These are phyloP conservation scores for Helotiales sp. DNA, from an alignment of 2,329 filamentous ascomycete genomes.

Conservation along the genomic window DNA sequence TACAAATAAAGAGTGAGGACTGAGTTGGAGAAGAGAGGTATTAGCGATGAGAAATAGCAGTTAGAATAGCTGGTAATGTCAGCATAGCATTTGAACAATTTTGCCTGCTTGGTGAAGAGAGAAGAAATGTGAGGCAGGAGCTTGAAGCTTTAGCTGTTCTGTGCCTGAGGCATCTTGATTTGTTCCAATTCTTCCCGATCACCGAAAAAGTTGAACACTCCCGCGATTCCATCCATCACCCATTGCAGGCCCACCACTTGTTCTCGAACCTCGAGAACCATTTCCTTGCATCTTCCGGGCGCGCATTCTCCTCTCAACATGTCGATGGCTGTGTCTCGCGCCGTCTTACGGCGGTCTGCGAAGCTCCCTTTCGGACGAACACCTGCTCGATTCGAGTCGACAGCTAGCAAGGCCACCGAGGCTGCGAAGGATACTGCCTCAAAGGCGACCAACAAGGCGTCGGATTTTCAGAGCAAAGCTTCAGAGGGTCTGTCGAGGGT, in stretches of 20 bases:
- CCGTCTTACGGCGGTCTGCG: conserved; percentile 33
- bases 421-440: conserved; percentile 44
- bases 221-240: conserved; percentile 25
- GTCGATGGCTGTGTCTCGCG: conserved; percentile 33
- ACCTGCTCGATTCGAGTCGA: conserved; percentile 58
- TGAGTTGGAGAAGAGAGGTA: conserved; percentile 13
- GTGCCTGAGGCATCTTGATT: background rate
- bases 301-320: conserved; percentile 23
- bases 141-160: background rate
- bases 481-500: conserved; percentile 82
- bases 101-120: background rate
- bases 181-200: conserved; percentile 1
- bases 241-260: conserved; percentile 28
- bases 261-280: conserved; percentile 1
- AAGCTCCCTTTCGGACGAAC: conserved; percentile 28
- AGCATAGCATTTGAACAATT: background rate
- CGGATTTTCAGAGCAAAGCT: conserved; percentile 62
- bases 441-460: conserved; percentile 44
- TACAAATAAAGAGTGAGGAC: conserved; percentile 75
- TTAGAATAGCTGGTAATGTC: conserved; percentile 11
- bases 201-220: conserved; percentile 13
- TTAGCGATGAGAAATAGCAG: conserved; percentile 15
- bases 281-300: background rate
- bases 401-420: conserved; percentile 48
- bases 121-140: background rate